These are phyloP conservation scores for Pestalotiopsis sp. DNA, from an alignment of 2,329 filamentous ascomycete genomes.

Conservation along the genomic window DNA sequence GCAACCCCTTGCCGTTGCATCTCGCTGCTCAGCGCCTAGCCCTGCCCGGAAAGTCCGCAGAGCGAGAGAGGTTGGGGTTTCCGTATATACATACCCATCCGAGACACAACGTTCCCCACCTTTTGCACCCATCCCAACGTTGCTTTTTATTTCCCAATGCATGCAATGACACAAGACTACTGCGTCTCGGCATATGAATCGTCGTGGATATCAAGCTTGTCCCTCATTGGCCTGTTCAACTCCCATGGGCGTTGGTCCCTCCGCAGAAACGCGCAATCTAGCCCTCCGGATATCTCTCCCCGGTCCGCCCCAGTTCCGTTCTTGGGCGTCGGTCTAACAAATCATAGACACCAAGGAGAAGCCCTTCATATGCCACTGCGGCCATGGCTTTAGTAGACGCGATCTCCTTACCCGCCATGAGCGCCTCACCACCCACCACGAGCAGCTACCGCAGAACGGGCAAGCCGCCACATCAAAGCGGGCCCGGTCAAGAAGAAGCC, in stretches of 20 bases:
- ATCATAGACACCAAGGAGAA: slow-evolving; percentile 49
- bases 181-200: not conserved
- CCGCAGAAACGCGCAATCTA: not conserved
- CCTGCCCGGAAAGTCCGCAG: not conserved
- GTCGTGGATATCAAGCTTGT: not conserved
- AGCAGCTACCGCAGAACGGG: slow-evolving; percentile 18
- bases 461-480: slow-evolving; percentile 26
- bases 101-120: not conserved
- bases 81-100: not conserved
- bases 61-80: not conserved
- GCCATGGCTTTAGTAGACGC: slow-evolving; percentile 45
- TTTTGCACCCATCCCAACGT: not conserved
- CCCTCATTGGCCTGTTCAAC: not conserved
- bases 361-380: slow-evolving; percentile 46
- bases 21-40: not conserved
- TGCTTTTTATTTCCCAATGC: not conserved
- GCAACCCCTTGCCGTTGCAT: not conserved
- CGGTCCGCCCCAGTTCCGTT: not conserved
- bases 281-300: not conserved
- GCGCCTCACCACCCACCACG: slow-evolving; percentile 36
- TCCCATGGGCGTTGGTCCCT: not conserved
- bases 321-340: not conserved
- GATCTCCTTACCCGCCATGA: slow-evolving; percentile 48
- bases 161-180: not conserved
- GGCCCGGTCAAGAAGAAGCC: slow-evolving; percentile 21